phyloP scores from a whole-genome alignment of 2,329 filamentous ascomycete genomes.

The Dactylellina leptospora region DNA sequence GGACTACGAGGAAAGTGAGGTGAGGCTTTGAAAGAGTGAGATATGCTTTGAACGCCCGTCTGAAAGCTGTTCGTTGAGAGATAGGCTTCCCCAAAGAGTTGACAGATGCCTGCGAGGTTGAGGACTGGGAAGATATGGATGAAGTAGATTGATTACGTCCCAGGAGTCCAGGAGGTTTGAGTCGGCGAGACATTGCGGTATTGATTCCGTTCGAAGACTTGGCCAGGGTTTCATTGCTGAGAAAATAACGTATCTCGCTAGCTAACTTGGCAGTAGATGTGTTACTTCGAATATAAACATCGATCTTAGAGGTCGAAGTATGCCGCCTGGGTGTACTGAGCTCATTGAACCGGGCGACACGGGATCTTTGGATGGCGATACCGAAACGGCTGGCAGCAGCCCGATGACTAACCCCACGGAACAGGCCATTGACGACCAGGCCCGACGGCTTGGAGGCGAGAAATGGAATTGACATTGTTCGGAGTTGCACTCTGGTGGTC shows the following conservation, averaged over 20 bases:
- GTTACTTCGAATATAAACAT: too few species aligned
- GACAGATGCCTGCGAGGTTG: slow-evolving; percentile 1
- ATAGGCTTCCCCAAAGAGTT: slow-evolving; percentile 33
- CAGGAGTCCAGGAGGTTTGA: slow-evolving; percentile 20
- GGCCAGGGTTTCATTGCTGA: slow-evolving; percentile 41
- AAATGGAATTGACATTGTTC: slow-evolving; percentile 50
- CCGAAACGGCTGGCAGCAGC: slow-evolving; percentile 42
- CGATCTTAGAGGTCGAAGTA: slow-evolving; percentile 19
- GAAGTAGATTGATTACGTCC: slow-evolving; percentile 38
- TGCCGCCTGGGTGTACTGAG: slow-evolving; percentile 25
- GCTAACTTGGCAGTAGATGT: background rate
- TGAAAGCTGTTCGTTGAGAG: slow-evolving; percentile 63
- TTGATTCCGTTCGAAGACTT: background rate
- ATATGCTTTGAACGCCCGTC: slow-evolving; percentile 78
- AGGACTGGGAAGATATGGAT: slow-evolving; percentile 12
- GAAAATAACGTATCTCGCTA: slow-evolving; percentile 31
- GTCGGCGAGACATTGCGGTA: slow-evolving; percentile 8
- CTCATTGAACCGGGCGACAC: slow-evolving; percentile 16
- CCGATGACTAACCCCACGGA: slow-evolving; percentile 44
- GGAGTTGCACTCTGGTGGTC: slow-evolving; percentile 10
- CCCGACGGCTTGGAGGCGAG: slow-evolving; percentile 45
- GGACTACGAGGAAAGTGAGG: slow-evolving; percentile 86
- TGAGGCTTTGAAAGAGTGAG: slow-evolving; percentile 95
- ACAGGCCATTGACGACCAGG: slow-evolving; percentile 43
- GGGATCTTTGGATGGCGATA: slow-evolving; percentile 44